These are phyloP conservation scores for Diplodia intermedia DNA, from an alignment of 2,329 filamentous ascomycete species.

Conservation along the genomic window DNA sequence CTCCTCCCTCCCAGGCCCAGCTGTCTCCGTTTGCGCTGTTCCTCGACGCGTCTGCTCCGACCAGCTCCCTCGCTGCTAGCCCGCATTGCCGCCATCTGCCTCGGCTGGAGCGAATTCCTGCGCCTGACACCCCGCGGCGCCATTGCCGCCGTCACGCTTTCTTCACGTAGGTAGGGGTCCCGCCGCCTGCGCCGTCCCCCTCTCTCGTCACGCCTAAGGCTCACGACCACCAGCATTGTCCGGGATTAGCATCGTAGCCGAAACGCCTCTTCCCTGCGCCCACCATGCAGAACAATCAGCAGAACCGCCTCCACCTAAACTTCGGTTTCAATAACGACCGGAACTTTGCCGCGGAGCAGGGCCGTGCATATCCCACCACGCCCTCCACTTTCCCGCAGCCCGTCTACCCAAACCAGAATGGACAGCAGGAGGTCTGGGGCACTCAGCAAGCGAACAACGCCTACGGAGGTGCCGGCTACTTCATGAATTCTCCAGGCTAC, in stretches of 20 bases:
- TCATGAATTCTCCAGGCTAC: slow-evolving; percentile 58
- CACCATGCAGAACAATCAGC: slow-evolving; percentile 38
- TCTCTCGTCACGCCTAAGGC: slow-evolving; percentile 26
- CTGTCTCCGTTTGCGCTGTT: slow-evolving; percentile 23
- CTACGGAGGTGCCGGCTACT: slow-evolving; percentile 50
- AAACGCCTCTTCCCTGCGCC: slow-evolving; percentile 28
- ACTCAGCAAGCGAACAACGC: slow-evolving; percentile 53
- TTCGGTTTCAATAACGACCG: slow-evolving; percentile 56
- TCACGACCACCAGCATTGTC: slow-evolving; percentile 26
- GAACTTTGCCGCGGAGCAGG: slow-evolving; percentile 53
- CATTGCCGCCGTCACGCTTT: slow-evolving; percentile 20
- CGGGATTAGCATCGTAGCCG: slow-evolving; percentile 23
- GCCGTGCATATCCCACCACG: slow-evolving; percentile 67
- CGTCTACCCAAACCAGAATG: slow-evolving; percentile 69
- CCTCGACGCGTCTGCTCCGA: background rate
- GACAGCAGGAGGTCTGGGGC: slow-evolving; percentile 68
- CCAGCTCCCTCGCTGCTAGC: background rate
- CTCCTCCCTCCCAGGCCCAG: slow-evolving; percentile 24
- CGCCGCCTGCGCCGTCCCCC: slow-evolving; percentile 5
- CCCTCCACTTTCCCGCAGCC: slow-evolving; percentile 97
- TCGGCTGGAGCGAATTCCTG: slow-evolving; percentile 11
- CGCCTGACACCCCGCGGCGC: background rate
- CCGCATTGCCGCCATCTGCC: background rate
- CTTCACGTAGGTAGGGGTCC: slow-evolving; percentile 32
- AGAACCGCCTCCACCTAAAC: slow-evolving; percentile 60